These are phyloP conservation scores for Pisolithus sp. DNA, from an alignment of 768 basidiomycete species.

Conservation along the genomic window DNA sequence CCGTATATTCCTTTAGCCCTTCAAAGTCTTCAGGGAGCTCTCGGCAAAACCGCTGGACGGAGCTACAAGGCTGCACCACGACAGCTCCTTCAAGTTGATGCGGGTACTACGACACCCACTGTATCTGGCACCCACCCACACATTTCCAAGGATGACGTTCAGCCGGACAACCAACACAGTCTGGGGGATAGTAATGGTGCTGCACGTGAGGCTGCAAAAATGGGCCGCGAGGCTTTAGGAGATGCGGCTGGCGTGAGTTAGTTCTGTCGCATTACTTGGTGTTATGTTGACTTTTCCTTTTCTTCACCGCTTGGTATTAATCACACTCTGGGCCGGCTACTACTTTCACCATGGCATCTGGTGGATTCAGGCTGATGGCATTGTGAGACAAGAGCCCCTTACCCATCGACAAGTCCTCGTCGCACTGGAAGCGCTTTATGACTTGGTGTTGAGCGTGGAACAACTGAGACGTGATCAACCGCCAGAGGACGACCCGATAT, in stretches of 20 bases:
- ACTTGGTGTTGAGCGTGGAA: slow-evolving; percentile 76
- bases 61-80: slow-evolving; percentile 96
- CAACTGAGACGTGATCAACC: slow-evolving; percentile 80
- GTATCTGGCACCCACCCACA: slow-evolving; percentile 39
- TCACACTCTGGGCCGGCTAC: neutral
- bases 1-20: slow-evolving; percentile 37
- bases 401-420: slow-evolving; percentile 71
- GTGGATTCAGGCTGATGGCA: slow-evolving; percentile 46
- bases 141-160: slow-evolving; percentile 49
- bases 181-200: slow-evolving; percentile 44
- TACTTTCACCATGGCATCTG: neutral
- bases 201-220: slow-evolving; percentile 67
- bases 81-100: slow-evolving; percentile 86
- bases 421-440: slow-evolving; percentile 81
- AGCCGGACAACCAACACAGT: slow-evolving; percentile 3
- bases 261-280: neutral
- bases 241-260: slow-evolving; percentile 45
- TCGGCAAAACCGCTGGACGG: slow-evolving; percentile 89
- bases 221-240: slow-evolving; percentile 68
- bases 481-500: slow-evolving; percentile 42
- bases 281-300: slow-evolving; percentile 8
- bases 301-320: neutral
- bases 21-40: slow-evolving; percentile 82
- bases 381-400: slow-evolving; percentile 66
- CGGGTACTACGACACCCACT: slow-evolving; percentile 32